phyloP scores from a whole-genome alignment of 1,284 basidiomycete species.

The Marasmius sp. region DNA sequence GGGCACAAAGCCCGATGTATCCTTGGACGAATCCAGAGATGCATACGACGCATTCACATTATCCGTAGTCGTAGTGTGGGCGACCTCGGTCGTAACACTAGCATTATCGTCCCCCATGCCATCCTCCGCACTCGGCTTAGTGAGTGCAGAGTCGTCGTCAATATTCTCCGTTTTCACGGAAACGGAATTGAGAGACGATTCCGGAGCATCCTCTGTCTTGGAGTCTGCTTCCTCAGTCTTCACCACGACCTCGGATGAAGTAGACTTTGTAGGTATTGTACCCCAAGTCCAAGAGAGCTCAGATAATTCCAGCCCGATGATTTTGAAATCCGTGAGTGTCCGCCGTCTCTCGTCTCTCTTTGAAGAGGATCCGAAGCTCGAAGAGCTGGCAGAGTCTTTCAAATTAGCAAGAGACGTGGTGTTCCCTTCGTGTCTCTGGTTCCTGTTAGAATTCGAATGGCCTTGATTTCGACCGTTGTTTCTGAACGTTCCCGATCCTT shows the following conservation, averaged over 20 bases:
- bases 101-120: conserved; percentile 15
- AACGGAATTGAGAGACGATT: conserved; percentile 22
- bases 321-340: conserved; percentile 95
- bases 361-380: conserved; percentile 44
- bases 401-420: conserved; percentile 34
- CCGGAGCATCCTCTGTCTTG: conserved; percentile 26
- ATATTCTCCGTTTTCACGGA: conserved; percentile 40
- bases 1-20: conserved; percentile 42
- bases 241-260: conserved; percentile 20
- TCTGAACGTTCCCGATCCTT: conserved; percentile 38
- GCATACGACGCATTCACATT: neutral
- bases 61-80: conserved; percentile 3
- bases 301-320: conserved; percentile 82
- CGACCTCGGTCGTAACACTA: conserved; percentile 2
- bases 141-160: conserved; percentile 3
- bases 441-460: conserved; percentile 45
- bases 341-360: conserved; percentile 81
- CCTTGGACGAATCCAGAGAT: conserved; percentile 20
- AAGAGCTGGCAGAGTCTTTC: conserved; percentile 39
- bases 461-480: conserved; percentile 37
- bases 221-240: conserved; percentile 36
- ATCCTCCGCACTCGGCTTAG: conserved; percentile 10
- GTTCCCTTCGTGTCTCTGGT: conserved; percentile 53
- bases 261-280: conserved; percentile 32
- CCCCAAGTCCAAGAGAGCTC: conserved; percentile 79